Conservation (phyloP, 495 filamentous ascomycete species). For the Penicillium bialowiezense region DNA sequence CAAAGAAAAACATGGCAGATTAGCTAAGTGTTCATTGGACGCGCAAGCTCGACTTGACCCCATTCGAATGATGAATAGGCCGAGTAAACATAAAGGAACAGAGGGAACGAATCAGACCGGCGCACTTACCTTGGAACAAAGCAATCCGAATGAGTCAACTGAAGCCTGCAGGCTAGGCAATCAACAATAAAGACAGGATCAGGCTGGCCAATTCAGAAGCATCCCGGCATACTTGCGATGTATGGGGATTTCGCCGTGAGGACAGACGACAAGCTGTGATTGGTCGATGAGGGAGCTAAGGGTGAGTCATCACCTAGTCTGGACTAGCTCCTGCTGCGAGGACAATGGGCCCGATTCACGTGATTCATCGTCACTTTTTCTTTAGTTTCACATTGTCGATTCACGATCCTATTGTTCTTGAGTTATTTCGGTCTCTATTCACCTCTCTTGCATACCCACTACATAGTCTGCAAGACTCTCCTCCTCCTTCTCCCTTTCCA, state of each 20-base stretch:
- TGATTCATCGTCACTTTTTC: constrained; percentile 29
- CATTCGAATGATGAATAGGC: background rate
- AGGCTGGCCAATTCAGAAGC: constrained; percentile 26
- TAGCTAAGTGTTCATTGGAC: constrained; percentile 14
- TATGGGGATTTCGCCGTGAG: constrained; percentile 27
- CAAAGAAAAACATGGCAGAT: background rate
- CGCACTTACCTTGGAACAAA: constrained; percentile 2
- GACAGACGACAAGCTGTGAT: constrained; percentile 41
- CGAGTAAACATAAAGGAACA: background rate
- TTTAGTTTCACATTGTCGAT: constrained; percentile 13
- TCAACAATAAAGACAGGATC: constrained; percentile 12
- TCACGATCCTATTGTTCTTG: constrained; percentile 8
- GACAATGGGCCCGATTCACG: constrained; percentile 13
- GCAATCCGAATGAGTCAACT: constrained; percentile 6
- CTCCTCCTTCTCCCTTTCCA: too few species aligned
- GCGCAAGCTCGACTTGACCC: constrained; percentile 12
- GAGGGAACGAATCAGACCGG: background rate
- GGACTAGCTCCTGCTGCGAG: background rate
- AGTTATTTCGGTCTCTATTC: constrained; percentile 2
- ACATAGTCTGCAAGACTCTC: background rate
- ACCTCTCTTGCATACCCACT: background rate
- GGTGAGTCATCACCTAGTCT: constrained; percentile 11
- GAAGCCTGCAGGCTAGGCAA: constrained; percentile 9
- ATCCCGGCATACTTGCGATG: constrained; percentile 15
- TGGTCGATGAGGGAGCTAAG: constrained; percentile 13